A percentile compares a stretch with the other conserved stretches of the same genome.
These are phyloP conservation scores for Tuber calosporum DNA, from an alignment of 495 filamentous ascomycete species.

Conservation along the genomic window DNA sequence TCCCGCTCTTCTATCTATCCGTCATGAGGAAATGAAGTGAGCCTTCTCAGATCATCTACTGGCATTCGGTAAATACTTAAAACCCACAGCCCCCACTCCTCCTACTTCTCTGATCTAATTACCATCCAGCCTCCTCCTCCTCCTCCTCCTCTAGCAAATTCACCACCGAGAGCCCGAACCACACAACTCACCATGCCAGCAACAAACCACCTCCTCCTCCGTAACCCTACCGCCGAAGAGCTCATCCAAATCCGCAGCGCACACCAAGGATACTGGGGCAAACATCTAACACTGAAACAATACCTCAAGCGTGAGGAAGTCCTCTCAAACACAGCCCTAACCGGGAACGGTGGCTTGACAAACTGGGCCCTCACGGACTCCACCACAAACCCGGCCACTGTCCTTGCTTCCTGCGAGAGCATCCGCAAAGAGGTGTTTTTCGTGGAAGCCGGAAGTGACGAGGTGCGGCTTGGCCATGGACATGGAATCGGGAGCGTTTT, in stretches of 20 bases:
- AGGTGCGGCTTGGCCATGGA: not conserved
- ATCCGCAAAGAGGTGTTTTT: slow-evolving; percentile 68
- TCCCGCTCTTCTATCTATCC: not conserved
- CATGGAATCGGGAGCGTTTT: slow-evolving; percentile 87
- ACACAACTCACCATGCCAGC: slow-evolving; percentile 27
- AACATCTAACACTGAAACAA: slow-evolving; percentile 46
- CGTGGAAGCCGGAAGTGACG: slow-evolving; percentile 46
- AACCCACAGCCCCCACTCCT: slow-evolving; percentile 5
- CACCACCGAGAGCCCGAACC: not conserved
- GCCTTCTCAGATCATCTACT: not conserved
- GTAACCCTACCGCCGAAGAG: slow-evolving; percentile 41
- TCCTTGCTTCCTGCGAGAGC: slow-evolving; percentile 77
- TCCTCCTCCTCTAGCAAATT: not conserved
- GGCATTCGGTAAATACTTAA: not conserved
- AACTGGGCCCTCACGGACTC: slow-evolving; percentile 77
- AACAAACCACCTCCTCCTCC: slow-evolving; percentile 36
- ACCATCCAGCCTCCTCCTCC: not conserved
- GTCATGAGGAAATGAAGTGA: not conserved
- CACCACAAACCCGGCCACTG: slow-evolving; percentile 44
- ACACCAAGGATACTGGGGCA: slow-evolving; percentile 34
- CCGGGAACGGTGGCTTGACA: slow-evolving; percentile 65
- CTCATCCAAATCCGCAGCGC: slow-evolving; percentile 27
- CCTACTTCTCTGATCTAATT: not conserved
- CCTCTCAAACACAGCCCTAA: slow-evolving; percentile 59
- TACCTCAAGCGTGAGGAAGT: slow-evolving; percentile 74